Conservation (phyloP, 805 yeast genomes). For the Hanseniaspora lachancei region DNA sequence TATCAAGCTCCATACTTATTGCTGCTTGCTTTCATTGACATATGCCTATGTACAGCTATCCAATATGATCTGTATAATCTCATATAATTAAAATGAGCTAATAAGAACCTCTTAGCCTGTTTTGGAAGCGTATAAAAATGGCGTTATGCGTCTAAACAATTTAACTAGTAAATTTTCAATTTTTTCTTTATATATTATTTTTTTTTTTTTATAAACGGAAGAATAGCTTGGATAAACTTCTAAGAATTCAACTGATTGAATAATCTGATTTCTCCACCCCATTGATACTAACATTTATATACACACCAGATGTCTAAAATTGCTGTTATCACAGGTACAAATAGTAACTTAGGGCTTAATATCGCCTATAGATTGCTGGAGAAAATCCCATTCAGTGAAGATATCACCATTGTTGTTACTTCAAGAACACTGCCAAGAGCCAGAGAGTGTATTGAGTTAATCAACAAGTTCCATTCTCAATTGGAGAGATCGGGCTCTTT, state of each 20-base stretch:
- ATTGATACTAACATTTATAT: neutral
- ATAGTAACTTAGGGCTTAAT: conserved; percentile 68
- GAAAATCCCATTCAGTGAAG: conserved; percentile 37
- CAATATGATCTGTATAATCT: too few relatives aligned
- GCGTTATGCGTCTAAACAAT: too few relatives aligned
- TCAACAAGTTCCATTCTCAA: conserved; percentile 35
- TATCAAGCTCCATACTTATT: neutral
- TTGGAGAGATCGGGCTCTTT: conserved; percentile 41
- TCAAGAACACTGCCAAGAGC: conserved; percentile 81
- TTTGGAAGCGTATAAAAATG: too few relatives aligned
- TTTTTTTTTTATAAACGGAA: neutral
- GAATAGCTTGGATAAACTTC: too few relatives aligned
- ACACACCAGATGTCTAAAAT: conserved; percentile 21
- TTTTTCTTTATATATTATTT: too few relatives aligned
- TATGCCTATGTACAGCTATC: too few relatives aligned
- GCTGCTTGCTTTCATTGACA: neutral
- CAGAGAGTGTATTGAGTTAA: conserved; percentile 51
- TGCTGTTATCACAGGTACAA: conserved; percentile 37
- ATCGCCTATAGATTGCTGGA: conserved; percentile 70
- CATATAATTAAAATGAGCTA: too few relatives aligned
- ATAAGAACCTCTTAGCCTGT: too few relatives aligned
- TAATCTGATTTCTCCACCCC: too few relatives aligned
- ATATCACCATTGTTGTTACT: conserved; percentile 73
- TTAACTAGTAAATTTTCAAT: too few relatives aligned
- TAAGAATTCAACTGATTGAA: neutral